Evolutionary conservation across 2,329 filamentous ascomycete genomes (phyloP).

Genomic region (Camillea tinctor): DNA sequence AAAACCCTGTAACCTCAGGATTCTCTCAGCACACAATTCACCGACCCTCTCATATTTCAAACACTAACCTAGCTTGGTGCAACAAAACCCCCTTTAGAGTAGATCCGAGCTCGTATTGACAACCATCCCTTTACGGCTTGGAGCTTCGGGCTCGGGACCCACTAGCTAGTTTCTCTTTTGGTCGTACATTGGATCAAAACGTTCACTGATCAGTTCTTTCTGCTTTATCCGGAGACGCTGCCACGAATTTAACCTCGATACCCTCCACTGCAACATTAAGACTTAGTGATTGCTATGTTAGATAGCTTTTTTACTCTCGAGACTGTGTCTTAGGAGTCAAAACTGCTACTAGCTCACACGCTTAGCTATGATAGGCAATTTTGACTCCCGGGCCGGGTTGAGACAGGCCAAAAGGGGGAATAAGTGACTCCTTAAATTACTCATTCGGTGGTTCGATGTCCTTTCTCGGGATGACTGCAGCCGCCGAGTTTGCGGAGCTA

Average conservation of each 20-base stretch:
- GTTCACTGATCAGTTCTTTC: constrained; percentile 37
- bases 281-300: too few species aligned
- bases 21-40: background rate
- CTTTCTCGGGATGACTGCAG: background rate
- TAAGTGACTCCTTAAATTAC: too few species aligned
- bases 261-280: too few species aligned
- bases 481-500: background rate
- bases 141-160: constrained; percentile 39
- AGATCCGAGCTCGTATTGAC: constrained; percentile 39
- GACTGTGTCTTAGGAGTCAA: too few species aligned
- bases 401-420: too few species aligned
- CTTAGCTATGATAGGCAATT: too few species aligned
- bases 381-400: too few species aligned
- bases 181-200: constrained; percentile 41
- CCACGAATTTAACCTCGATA: constrained; percentile 38
- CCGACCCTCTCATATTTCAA: constrained; percentile 27
- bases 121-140: constrained; percentile 35
- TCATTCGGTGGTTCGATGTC: constrained; percentile 2
- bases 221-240: constrained; percentile 34
- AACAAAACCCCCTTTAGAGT: constrained; percentile 40
- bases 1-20: background rate
- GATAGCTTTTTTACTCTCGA: too few species aligned
- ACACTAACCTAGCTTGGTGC: constrained; percentile 41
- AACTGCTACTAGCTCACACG: too few species aligned
- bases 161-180: constrained; percentile 33